Percentiles rank a stretch among this genome's conserved stretches.
Conservation (phyloP, 257 asterid species). For the Coffea canephora region DNA sequence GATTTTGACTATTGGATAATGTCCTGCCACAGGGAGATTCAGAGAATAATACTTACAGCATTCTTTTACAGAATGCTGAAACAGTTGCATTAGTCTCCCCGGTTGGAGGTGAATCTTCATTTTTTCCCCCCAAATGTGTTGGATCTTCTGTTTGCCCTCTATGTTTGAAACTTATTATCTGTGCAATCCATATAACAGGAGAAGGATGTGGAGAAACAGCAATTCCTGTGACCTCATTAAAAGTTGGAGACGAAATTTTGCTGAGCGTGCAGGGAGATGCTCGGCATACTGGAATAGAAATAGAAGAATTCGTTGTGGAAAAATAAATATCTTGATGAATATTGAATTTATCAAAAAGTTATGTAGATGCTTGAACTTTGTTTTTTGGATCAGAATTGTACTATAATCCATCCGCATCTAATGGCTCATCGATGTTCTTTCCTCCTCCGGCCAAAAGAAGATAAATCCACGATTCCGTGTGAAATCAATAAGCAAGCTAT, state of each 20-base stretch:
- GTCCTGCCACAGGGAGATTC: conserved; percentile 44
- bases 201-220: conserved; percentile 38
- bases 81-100: conserved; percentile 71
- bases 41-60: conserved; percentile 49
- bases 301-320: conserved; percentile 82
- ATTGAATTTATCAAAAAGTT: not conserved
- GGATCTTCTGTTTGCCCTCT: not conserved
- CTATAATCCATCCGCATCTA: too few species aligned
- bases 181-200: conserved; percentile 15
- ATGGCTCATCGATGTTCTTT: not conserved
- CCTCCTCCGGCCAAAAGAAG: not conserved
- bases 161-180: not conserved
- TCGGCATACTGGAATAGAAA: conserved; percentile 82
- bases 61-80: conserved; percentile 85
- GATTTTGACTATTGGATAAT: not conserved
- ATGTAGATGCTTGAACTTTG: not conserved
- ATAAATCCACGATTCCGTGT: not conserved
- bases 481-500: not conserved
- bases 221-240: conserved; percentile 68
- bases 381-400: not conserved
- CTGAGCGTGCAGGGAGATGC: conserved; percentile 75
- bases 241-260: conserved; percentile 66
- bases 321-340: conserved; percentile 35
- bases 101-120: conserved; percentile 43
- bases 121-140: not conserved